These are phyloP conservation scores for Wickerhamomyces strasburgensis DNA, from an alignment of 805 yeast genomes.

Conservation along the genomic window DNA sequence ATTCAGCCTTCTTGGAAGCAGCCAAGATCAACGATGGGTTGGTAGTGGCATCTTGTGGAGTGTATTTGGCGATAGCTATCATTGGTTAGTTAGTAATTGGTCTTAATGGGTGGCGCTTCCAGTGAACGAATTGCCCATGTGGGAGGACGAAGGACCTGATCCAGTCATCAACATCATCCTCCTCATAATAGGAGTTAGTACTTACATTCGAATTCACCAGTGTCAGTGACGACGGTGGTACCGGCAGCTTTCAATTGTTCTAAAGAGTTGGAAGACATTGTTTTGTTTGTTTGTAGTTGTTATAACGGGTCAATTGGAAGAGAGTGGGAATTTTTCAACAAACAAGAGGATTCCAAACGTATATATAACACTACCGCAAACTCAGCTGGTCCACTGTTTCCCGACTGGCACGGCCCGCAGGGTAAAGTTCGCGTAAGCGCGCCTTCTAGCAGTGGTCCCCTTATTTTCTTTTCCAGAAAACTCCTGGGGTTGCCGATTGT, in stretches of 20 bases:
- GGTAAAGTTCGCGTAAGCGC: too few species aligned
- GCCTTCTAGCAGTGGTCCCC: too few species aligned
- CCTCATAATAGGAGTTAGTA: too few species aligned
- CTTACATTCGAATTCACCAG: slow-evolving; percentile 88
- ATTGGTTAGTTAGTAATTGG: slow-evolving; percentile 1
- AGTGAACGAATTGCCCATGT: too few species aligned
- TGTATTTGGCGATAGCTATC: slow-evolving; percentile 82
- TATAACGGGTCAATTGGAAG: background rate
- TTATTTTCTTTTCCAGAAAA: too few species aligned
- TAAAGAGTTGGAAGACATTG: slow-evolving; percentile 56
- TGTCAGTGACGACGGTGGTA: slow-evolving; percentile 95
- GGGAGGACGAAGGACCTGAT: too few species aligned
- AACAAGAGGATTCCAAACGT: background rate
- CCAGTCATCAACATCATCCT: too few species aligned
- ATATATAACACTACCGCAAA: background rate
- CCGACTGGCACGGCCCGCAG: background rate
- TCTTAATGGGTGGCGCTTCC: background rate
- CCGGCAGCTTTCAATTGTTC: slow-evolving; percentile 94
- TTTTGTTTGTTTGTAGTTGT: background rate
- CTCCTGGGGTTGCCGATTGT: too few species aligned
- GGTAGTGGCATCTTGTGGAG: slow-evolving; percentile 99
- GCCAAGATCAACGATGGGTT: slow-evolving; percentile 97
- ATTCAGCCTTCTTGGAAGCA: slow-evolving; percentile 86
- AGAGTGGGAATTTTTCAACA: too few species aligned
- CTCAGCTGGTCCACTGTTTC: background rate